Evolutionary conservation across 225 moss, liverwort and hornwort genomes (phyloP), one percentile per base, ranked within the genome.

Genomic region (Pseudoscleropodium purum): DNA sequence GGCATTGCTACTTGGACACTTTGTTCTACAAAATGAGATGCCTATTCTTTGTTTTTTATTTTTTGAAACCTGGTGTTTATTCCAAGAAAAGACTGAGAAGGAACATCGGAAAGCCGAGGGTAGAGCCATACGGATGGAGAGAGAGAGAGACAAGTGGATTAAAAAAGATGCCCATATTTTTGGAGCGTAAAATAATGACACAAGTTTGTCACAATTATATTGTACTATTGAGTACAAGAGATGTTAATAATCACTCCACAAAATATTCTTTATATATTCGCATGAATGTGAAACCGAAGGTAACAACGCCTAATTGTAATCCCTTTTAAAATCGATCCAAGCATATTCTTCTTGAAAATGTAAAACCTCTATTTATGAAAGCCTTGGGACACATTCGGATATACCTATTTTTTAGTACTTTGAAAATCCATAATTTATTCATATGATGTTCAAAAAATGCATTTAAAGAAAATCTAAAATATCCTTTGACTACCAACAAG

Each of bases 321-420:
- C 7, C 13, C 2, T 34, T 76, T 7, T 20, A 13, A 18, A 34
- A 21, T 2, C 0, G 0, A 21, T 1, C 5, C 11, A 5, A 51
- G 11, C 0, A 49, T 0, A 49, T 34, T 52, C 8, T 34, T 51
- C 8, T 76, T 1, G 8, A 5, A 33, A 51, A 34, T 76, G 51
- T 34, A 11, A 3, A 76, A 5, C 34, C 1, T 76, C 8, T 52
- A 52, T 34, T 8, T 13, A 13, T 13, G 13, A 76, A 19, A 73
- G 26, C 5, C 2, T 51, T 3, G 34, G 34, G 13, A 76, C 13
- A 21, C 21, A 76, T 52, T 52, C 13, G 8, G 2, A 34, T 34
- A 14, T 33, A 51, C 5, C 34, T 76, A 33, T 29, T 47, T 18
- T 30, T 18, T 0, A 75, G 3, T 5, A 20, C 13, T 49, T 49